Conservation (phyloP, 2,329 filamentous ascomycete genomes). For the Beauveria bassiana region DNA sequence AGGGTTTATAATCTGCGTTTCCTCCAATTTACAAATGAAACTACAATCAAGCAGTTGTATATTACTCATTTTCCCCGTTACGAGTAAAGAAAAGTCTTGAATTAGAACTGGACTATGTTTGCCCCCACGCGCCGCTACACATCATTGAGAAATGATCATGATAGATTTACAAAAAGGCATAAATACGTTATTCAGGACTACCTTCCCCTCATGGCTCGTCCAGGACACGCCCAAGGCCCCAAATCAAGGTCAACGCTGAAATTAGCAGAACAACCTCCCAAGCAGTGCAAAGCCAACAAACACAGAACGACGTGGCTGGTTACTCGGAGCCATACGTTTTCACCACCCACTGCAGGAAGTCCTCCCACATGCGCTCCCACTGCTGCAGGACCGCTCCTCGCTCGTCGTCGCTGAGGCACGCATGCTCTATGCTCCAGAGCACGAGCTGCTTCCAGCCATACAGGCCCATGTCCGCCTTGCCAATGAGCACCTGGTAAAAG, state of each 20-base stretch:
- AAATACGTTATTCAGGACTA: too few relatives aligned
- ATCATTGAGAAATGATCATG: too few relatives aligned
- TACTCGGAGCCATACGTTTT: conserved; percentile 25
- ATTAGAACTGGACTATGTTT: too few relatives aligned
- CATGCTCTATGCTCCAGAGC: conserved; percentile 55
- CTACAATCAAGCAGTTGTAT: not conserved
- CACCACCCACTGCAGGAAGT: conserved; percentile 48
- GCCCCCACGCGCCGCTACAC: too few relatives aligned
- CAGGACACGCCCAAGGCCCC: too few relatives aligned
- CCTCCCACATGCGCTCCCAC: conserved; percentile 50
- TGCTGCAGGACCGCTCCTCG: conserved; percentile 27
- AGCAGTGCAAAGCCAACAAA: not conserved
- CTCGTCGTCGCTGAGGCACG: conserved; percentile 42
- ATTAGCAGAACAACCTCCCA: too few relatives aligned
- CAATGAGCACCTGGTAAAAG: conserved; percentile 69
- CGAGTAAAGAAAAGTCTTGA: too few relatives aligned
- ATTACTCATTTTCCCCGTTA: too few relatives aligned
- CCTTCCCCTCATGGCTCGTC: too few relatives aligned
- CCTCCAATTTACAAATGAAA: not conserved
- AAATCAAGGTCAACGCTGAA: too few relatives aligned
- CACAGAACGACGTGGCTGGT: not conserved
- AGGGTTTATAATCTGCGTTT: too few relatives aligned
- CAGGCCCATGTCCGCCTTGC: conserved; percentile 57
- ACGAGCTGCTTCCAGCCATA: conserved; percentile 64
- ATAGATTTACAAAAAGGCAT: too few relatives aligned